Base-by-base conservation (phyloP, 2,329 filamentous ascomycete species). In the Dactylella cylindrospora region DNA sequence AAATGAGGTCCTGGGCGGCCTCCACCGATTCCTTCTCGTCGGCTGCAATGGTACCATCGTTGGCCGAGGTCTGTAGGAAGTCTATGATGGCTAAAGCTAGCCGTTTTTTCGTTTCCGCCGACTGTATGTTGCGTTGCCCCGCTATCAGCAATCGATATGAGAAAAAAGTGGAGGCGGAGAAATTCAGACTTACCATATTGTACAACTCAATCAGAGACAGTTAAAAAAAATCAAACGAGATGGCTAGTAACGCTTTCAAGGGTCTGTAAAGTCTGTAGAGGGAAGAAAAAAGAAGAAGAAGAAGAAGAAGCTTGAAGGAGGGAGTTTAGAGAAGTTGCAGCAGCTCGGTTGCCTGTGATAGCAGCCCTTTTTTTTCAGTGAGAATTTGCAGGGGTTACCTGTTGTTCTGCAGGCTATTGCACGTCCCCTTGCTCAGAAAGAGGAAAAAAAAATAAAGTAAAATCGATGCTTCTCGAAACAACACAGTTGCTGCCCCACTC, bases 41-140 rank as follows among this genome's bases (percentile, higher is more conserved):
- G 69, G 85, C 77, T 49, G 85, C 80, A 59, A 98, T 81, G 36
- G 90, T 95, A 70, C 93, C 93, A 73, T 98, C 93, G 65, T 83
- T 85, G 68, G 89, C 78, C 38, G 90, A 95, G 60, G 82, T 84
- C 69, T 81, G 81, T 64, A 98, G 85, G 78, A 95, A 98, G 77
- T 97, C 89, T 78, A 95, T 89, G 74, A 98, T 91, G 70, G 93
- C 89, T 73, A 98, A 88, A 74, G 93, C 93, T 66, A 98, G 86
- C 76, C 90, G 89, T 82, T 98, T 85, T 73, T 83, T 83, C 50
- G 82, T 82, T 67, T 79, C 77, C 40, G 67, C 57, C 23, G 64
- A 49, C 68, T 69, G 35, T 49, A 22, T 25, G 20, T 36, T 33
- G 7, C 15, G 39, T 41, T 40, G 39, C 46, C 46, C 55, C 47